These are phyloP conservation scores for Cafeteria roenbergensis DNA, from an alignment of 108 stramenopile species.

Conservation along the genomic window DNA sequence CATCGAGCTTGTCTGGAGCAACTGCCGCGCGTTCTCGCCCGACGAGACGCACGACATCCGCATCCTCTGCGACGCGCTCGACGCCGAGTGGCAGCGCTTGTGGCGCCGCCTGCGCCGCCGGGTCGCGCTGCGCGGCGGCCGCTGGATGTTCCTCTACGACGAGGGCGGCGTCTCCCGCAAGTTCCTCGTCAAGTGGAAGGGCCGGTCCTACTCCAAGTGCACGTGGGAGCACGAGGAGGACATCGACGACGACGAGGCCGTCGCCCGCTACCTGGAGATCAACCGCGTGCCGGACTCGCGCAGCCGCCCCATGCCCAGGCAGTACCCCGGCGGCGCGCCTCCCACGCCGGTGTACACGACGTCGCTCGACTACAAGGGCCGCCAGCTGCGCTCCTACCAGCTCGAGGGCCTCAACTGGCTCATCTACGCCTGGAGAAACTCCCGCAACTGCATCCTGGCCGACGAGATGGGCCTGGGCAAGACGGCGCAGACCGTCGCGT, in stretches of 20 bases:
- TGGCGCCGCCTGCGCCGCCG: not conserved
- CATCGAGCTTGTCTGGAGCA: not conserved
- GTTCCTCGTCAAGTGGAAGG: conserved; percentile 85
- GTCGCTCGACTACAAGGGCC: conserved; percentile 24
- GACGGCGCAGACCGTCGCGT: conserved; percentile 80
- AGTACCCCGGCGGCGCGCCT: conserved; percentile 1
- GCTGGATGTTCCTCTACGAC: not conserved
- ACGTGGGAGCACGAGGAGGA: conserved; percentile 88
- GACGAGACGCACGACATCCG: not conserved
- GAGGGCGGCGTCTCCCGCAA: too few relatives aligned
- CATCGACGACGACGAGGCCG: conserved; percentile 49
- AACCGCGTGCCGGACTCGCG: not conserved
- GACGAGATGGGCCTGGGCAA: conserved; percentile 82
- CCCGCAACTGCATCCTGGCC: conserved; percentile 78
- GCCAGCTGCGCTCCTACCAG: conserved; percentile 77
- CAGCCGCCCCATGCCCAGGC: not conserved
- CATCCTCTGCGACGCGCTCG: not conserved
- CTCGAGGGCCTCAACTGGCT: conserved; percentile 92
- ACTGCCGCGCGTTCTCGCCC: not conserved
- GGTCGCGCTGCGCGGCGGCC: not conserved
- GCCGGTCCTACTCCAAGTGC: conserved; percentile 76
- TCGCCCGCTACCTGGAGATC: not conserved
- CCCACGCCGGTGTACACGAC: not conserved
- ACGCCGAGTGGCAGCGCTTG: not conserved
- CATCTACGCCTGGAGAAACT: conserved; percentile 76